Percentiles rank a stretch among this genome's conserved stretches.
Evolutionary conservation across 179 eudicot species (phyloP).

Genomic region (Heliamphora pulchella): DNA sequence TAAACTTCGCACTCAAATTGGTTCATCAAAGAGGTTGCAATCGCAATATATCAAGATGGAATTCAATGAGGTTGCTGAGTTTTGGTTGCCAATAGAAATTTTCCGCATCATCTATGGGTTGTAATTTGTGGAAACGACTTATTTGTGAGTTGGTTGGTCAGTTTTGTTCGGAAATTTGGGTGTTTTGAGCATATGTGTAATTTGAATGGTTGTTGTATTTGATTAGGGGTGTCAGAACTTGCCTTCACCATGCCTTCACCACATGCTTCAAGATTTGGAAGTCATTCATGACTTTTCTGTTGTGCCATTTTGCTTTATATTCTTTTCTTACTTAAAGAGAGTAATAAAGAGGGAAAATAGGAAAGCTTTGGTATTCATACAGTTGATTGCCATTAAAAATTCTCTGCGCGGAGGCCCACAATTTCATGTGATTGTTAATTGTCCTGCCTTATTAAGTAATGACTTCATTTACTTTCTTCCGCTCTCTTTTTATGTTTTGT

Average conservation of each 20-base stretch:
- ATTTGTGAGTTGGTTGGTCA: neutral
- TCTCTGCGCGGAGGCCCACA: neutral
- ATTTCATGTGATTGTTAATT: neutral
- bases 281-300: neutral
- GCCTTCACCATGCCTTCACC: neutral
- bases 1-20: neutral
- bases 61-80: neutral
- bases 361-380: neutral
- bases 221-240: neutral
- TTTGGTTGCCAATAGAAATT: neutral
- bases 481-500: neutral
- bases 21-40: neutral
- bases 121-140: neutral
- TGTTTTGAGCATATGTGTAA: neutral
- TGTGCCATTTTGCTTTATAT: neutral
- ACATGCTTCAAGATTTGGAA: neutral
- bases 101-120: neutral
- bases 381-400: neutral
- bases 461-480: conserved; percentile 1
- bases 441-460: neutral
- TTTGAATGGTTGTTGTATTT: neutral
- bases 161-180: neutral
- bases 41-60: neutral
- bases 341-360: too few relatives aligned
- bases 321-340: neutral